These are phyloP conservation scores for Raffaelea deltoideospora DNA, from an alignment of 2,329 filamentous ascomycete genomes.

Conservation along the genomic window DNA sequence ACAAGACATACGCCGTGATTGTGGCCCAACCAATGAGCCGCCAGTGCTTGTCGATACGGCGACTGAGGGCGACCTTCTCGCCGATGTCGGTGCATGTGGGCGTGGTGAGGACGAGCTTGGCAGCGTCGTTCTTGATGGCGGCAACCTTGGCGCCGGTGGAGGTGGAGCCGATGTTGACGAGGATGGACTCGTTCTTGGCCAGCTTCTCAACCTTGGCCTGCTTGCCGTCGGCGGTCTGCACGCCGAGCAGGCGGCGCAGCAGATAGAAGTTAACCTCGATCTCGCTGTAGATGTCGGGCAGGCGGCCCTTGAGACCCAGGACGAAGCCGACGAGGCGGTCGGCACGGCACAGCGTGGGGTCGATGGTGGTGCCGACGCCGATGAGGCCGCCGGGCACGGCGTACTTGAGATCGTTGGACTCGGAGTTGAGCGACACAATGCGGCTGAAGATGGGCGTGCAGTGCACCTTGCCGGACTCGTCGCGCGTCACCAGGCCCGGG, in stretches of 20 bases:
- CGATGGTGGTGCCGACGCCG: slow-evolving; percentile 93
- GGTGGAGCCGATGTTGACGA: slow-evolving; percentile 98
- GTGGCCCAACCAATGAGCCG: slow-evolving; percentile 85
- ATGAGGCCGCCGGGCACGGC: slow-evolving; percentile 95
- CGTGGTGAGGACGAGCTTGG: slow-evolving; percentile 82
- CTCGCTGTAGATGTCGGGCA: slow-evolving; percentile 95
- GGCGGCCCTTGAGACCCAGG: slow-evolving; percentile 79
- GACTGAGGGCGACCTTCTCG: slow-evolving; percentile 91
- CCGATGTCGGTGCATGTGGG: slow-evolving; percentile 94
- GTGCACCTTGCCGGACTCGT: slow-evolving; percentile 83
- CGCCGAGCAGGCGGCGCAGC: slow-evolving; percentile 82
- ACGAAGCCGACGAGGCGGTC: slow-evolving; percentile 98
- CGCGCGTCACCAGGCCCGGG: slow-evolving; percentile 94
- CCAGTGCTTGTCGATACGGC: slow-evolving; percentile 99
- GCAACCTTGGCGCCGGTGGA: slow-evolving; percentile 95
- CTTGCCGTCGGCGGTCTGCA: slow-evolving; percentile 95
- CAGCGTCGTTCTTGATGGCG: slow-evolving; percentile 93
- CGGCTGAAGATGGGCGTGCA: slow-evolving; percentile 96
- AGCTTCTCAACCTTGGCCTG: slow-evolving; percentile 98
- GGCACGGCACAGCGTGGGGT: slow-evolving; percentile 94
- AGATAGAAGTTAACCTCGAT: slow-evolving; percentile 99
- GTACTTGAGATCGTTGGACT: slow-evolving; percentile 97
- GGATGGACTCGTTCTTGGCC: slow-evolving; percentile 95
- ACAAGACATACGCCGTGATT: slow-evolving; percentile 51
- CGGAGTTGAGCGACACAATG: slow-evolving; percentile 88